Percentiles rank a stretch among this genome's conserved stretches.
Conservation (phyloP, 2,329 filamentous ascomycete species). For the Fusarium domesticum region DNA sequence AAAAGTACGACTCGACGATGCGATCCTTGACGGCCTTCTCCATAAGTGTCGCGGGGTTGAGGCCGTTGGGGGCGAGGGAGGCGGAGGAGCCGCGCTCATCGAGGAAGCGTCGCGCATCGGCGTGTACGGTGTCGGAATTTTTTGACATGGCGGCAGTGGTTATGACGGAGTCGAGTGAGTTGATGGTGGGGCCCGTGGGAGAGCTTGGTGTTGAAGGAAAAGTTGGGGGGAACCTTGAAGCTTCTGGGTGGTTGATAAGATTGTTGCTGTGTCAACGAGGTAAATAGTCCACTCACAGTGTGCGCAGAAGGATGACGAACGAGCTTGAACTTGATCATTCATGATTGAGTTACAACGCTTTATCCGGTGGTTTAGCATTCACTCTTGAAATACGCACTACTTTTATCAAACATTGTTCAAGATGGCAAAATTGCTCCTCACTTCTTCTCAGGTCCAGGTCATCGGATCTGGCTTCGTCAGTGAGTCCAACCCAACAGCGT, state of each 20-base stretch:
- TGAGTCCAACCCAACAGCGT: constrained; percentile 38
- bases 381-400: too few species aligned
- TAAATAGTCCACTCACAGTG: constrained; percentile 19
- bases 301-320: constrained; percentile 17
- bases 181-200: constrained; percentile 11
- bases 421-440: constrained; percentile 55
- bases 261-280: constrained; percentile 43
- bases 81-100: constrained; percentile 84
- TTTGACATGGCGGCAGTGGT: constrained; percentile 32
- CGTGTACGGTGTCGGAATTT: constrained; percentile 59
- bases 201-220: constrained; percentile 19
- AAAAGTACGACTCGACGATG: constrained; percentile 94
- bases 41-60: constrained; percentile 93
- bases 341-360: constrained; percentile 1
- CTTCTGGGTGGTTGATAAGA: constrained; percentile 36
- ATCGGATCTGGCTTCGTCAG: constrained; percentile 61
- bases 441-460: constrained; percentile 68
- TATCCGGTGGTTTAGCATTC: too few species aligned
- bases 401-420: neutral
- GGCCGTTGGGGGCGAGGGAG: constrained; percentile 74
- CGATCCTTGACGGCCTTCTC: constrained; percentile 94
- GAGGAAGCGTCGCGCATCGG: constrained; percentile 78
- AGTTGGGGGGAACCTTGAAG: constrained; percentile 14
- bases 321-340: neutral
- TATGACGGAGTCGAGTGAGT: constrained; percentile 8